Conservation (phyloP, 116 monocot species). For the Papilionanthe hybrid region DNA sequence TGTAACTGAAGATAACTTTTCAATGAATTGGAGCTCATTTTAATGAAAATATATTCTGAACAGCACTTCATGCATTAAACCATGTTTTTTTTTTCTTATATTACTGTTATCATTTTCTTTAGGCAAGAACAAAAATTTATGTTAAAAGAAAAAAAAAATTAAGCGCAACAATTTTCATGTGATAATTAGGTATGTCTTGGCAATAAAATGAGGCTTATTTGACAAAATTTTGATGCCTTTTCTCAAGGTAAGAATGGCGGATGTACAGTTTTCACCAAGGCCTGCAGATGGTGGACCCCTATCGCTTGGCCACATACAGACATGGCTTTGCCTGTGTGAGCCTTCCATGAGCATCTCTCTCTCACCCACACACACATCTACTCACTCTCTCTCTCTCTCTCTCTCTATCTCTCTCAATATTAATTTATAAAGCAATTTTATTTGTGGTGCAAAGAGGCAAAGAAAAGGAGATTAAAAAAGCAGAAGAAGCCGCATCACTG, state of each 20-base stretch:
- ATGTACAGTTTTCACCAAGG: not conserved
- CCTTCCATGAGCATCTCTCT: slow-evolving; percentile 15
- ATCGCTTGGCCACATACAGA: slow-evolving; percentile 33
- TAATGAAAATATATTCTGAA: not conserved
- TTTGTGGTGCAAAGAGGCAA: slow-evolving; percentile 18
- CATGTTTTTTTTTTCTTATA: not conserved
- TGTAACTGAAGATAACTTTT: too few species aligned
- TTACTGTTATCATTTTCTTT: not conserved
- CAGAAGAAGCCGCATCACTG: slow-evolving; percentile 1
- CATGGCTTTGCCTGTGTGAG: slow-evolving; percentile 37
- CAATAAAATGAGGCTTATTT: slow-evolving; percentile 22
- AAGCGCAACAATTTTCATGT: not conserved
- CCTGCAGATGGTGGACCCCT: slow-evolving; percentile 2
- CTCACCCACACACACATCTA: not conserved
- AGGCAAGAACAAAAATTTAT: too few species aligned
- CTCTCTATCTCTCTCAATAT: too few species aligned
- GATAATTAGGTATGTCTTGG: not conserved
- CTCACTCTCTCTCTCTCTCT: too few species aligned
- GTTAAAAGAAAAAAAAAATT: too few species aligned
- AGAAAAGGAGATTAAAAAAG: not conserved
- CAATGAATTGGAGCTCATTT: not conserved
- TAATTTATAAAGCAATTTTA: slow-evolving; percentile 12
- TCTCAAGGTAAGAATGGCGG: not conserved
- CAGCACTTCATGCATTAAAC: not conserved
- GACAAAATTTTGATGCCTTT: slow-evolving; percentile 24